Evolutionary conservation across 1,284 basidiomycete species (phyloP), one percentile per base, ranked within the genome.

Genomic region (Fomitiporia mediterranea): DNA sequence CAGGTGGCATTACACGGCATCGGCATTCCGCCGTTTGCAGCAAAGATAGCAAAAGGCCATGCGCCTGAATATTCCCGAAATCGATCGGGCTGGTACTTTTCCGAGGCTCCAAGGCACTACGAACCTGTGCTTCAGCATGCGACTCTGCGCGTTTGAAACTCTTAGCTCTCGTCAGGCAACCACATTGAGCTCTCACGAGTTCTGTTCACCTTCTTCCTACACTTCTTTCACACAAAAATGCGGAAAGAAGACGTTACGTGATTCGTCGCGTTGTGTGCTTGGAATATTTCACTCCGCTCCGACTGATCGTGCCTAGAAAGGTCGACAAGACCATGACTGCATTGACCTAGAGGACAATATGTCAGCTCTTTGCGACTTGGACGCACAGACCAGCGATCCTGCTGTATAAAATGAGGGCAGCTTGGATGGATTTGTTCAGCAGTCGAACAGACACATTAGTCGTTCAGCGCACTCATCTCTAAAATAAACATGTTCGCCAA

Each of bases 401-500:
- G n/a, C 49, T 7, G 4, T 35, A 38, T 51, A 51, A 51, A 38
- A 39, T 15, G 35, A 17, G 49, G 21, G n/a, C n/a, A 7, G 23
- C 8, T 27, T 37, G 37, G 28, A n/a, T 19, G 49, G 35, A 6
- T 17, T 28, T 15, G 2, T 30, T 46, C 44, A 15, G 1, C 44
- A 46, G 44, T 46, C 44, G 44, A 30, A n/a, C 13, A 30, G 2
- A 39, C 23, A 21, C n/a, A 30, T 19, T 21, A 21, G 8, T 37
- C 23, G 39, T 37, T 28, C 27, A 38, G 23, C 30, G 49, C 17
- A 35, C 17, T 53, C 28, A 27, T 13, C 34, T 38, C n/a, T 37
- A n/a, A 11, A 38, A 17, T 27, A 48, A 54, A 43, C 8, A 59
- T 59, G 57, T 55, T 59, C 57, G 50, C 53, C 47, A 59, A 55